Evolutionary conservation across 331 rosid genomes (phyloP), one percentile per base, ranked within the genome.

Genomic region (Phaseolus coccineus): DNA sequence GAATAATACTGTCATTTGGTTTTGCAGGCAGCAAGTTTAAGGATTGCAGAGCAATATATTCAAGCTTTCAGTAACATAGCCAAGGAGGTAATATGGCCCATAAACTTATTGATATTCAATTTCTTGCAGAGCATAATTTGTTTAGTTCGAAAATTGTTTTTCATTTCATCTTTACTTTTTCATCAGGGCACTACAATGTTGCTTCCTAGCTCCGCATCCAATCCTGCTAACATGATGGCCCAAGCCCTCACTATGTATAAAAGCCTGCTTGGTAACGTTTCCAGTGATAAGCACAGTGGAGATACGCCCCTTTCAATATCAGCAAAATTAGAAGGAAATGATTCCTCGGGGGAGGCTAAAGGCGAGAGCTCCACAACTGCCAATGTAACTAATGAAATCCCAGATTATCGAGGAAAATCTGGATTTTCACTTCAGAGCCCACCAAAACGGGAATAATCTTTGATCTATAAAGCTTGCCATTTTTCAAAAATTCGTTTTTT

Each of bases 161-260:
- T 47, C 55, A 80, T 16, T 71, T 80, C 6, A 53, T 62, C 65
- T 35, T 77, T 44, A 12, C 63, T 63, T 77, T 77, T 68, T 77
- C 22, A 47, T 50, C 90, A 96, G 99, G 84, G 99, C 71, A 96
- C 97, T 35, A 96, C 99, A 58, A 88, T 96, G 91, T 84, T 96
- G 88, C 97, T 93, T 82, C 99, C 99, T 55, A 93, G 98, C 76
- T 85, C 93, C 14, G 92, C 88, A 74, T 86, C 96, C 28, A 91
- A 95, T 81, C 99, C 99, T 33, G 93, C 98, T 64, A 87, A 83
- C 85, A 91, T 95, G 96, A 93, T 95, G 90, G 92, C 97, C 67
- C 97, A 95, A 84, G 99, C 99, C 58, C 90, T 95, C 62, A 85
- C 94, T 8, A 91, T 93, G 87, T 93, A 91, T 79, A 95, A 95